Base-by-base conservation (phyloP, 1,284 basidiomycete genomes). In the Naganishia albida region DNA sequence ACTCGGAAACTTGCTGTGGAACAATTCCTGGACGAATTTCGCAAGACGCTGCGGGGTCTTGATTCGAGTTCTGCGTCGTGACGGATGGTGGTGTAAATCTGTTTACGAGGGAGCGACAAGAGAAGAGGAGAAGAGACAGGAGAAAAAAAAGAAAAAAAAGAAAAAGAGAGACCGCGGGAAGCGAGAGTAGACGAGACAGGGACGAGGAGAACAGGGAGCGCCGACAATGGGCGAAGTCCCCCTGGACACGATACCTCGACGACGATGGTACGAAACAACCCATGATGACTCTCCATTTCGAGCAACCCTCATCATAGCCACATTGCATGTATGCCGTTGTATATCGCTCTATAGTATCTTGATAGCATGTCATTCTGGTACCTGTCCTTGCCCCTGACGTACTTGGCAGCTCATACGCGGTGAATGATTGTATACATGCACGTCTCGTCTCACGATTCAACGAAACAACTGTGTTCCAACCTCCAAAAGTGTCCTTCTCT, bases 1-100 rank as follows among this genome's bases (percentile, higher is more conserved):
- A 23, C 30, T 10, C 46, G 57, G n/a, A 46, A 60, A 23, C 8
- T 20, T 12, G 57, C 25, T 60, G 57, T 60, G 20, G 57, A 60
- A 28, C 48, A 60, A 20, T 60, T 60, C 25, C 34, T 60, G 4
- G 13, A 39, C 7, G 57, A 60, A 50, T 34, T 60, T 34, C 38
- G 57, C 38, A 60, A 50, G 23, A 50, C 57, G 8, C 25, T 60
- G 46, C 57, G 25, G 20, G 57, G 26, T 18, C 25, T 48, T 26
- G 46, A 46, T 26, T 20, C 23, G 13, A 30, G 7, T 38, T 46
- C 44, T 20, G 51, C n/a, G 23, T 20, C 7, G n/a, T 53, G 30
- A 53, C 34, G 16, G 13, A 38, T 39, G 18, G 8, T 20, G 51
- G 34, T 10, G 15, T 4, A 2, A n/a, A 12, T 39, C 34, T 12